A percentile compares a stretch with the other conserved stretches of the same genome.
Evolutionary conservation across 2,329 filamentous ascomycete genomes (phyloP).

Genomic region (Keithomyces neogunnii): DNA sequence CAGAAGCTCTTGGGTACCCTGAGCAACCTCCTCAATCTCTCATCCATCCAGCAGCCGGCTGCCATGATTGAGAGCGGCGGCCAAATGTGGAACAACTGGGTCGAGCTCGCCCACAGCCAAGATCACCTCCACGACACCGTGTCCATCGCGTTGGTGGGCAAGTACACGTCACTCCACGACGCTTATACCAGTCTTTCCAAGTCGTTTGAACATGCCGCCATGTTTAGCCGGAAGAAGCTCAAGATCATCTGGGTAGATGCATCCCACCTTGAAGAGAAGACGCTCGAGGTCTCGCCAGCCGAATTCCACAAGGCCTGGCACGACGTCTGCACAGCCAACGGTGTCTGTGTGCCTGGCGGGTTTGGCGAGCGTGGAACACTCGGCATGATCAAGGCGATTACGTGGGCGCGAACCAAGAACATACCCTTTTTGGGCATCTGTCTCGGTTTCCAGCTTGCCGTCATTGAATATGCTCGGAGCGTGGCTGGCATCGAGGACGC

Average conservation of each 20-base stretch:
- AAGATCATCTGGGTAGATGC: constrained; percentile 80
- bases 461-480: constrained; percentile 68
- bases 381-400: constrained; percentile 84
- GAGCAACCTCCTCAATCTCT: constrained; percentile 55
- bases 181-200: constrained; percentile 81
- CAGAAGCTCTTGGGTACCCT: constrained; percentile 68
- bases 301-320: constrained; percentile 70
- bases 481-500: constrained; percentile 23
- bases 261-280: constrained; percentile 66
- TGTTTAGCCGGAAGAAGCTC: constrained; percentile 74
- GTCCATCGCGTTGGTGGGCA: constrained; percentile 81
- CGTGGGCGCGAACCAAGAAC: constrained; percentile 76
- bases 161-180: constrained; percentile 80
- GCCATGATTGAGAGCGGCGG: constrained; percentile 53
- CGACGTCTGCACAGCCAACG: constrained; percentile 59
- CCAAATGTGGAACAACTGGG: constrained; percentile 73
- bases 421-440: constrained; percentile 84
- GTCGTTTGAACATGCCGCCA: constrained; percentile 82
- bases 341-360: constrained; percentile 46
- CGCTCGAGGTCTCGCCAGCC: constrained; percentile 53
- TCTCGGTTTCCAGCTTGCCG: constrained; percentile 85
- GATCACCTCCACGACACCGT: constrained; percentile 55
- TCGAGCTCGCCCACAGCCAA: constrained; percentile 50
- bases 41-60: constrained; percentile 41
- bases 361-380: constrained; percentile 77